Conservation (phyloP, 768 basidiomycete genomes). For the Phylloporus arenicola region DNA sequence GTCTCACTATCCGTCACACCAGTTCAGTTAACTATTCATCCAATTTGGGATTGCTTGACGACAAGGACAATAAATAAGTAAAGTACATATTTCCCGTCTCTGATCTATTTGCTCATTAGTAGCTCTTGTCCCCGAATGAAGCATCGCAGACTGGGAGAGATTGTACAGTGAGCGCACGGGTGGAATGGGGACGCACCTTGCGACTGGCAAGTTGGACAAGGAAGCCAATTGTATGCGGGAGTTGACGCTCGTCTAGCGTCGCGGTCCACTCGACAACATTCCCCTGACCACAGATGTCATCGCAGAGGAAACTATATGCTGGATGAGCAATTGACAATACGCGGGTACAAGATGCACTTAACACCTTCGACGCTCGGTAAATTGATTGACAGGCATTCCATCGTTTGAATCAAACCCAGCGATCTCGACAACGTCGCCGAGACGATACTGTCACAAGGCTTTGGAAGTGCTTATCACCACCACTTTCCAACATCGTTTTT, state of each 20-base stretch:
- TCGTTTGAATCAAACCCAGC: slow-evolving; percentile 15
- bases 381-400: slow-evolving; percentile 17
- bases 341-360: neutral
- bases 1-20: too few species aligned
- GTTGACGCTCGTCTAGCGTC: slow-evolving; percentile 1
- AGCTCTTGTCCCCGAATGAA: too few species aligned
- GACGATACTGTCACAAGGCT: slow-evolving; percentile 19
- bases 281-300: neutral
- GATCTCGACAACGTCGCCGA: slow-evolving; percentile 19
- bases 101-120: too few species aligned
- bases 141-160: neutral
- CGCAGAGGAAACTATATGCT: neutral
- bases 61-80: too few species aligned
- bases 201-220: slow-evolving; percentile 11
- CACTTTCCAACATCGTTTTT: slow-evolving; percentile 1
- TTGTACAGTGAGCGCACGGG: neutral
- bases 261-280: slow-evolving; percentile 15
- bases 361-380: slow-evolving; percentile 7
- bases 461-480: slow-evolving; percentile 17
- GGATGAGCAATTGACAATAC: neutral
- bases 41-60: too few species aligned
- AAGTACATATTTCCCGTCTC: too few species aligned
- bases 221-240: slow-evolving; percentile 10
- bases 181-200: neutral
- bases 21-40: too few species aligned